A percentile compares a stretch with the other conserved stretches of the same genome.
Evolutionary conservation across 345 rosid genomes (phyloP).

Genomic region (Linum usitatissimum): DNA sequence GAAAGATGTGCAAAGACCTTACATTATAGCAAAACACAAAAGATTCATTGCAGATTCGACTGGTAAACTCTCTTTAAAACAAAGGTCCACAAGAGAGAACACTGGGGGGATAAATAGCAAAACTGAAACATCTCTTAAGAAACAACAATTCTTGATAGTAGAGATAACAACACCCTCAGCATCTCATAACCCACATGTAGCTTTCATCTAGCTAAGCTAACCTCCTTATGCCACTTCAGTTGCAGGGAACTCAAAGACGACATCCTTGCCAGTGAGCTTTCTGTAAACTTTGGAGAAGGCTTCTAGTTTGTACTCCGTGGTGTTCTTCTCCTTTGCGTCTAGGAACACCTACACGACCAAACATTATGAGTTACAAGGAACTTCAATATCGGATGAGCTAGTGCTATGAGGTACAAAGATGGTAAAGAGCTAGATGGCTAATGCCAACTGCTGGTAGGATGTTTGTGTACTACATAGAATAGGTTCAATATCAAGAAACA

Average conservation of each 20-base stretch:
- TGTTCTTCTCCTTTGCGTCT: slow-evolving; percentile 70
- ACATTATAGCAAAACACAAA: too few relatives aligned
- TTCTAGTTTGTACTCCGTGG: slow-evolving; percentile 73
- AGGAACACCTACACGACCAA: slow-evolving; percentile 39
- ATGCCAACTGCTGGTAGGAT: too few relatives aligned
- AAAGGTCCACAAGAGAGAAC: not conserved
- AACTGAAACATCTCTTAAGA: not conserved
- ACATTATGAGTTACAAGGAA: too few relatives aligned
- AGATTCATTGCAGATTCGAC: not conserved
- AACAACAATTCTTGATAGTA: not conserved
- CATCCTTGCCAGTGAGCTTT: slow-evolving; percentile 79
- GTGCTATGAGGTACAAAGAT: too few relatives aligned
- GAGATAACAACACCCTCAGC: not conserved
- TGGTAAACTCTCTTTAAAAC: not conserved
- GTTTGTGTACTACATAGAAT: too few relatives aligned
- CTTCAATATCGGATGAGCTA: not conserved
- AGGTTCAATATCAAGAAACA: too few relatives aligned
- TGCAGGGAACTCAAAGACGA: slow-evolving; percentile 68
- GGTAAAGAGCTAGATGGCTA: too few relatives aligned
- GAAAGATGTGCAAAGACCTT: not conserved
- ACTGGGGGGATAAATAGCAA: not conserved
- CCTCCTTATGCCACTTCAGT: slow-evolving; percentile 38
- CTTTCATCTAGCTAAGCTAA: not conserved
- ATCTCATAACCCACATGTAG: not conserved
- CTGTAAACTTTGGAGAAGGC: slow-evolving; percentile 67